phyloP scores from a whole-genome alignment of 2,329 filamentous ascomycete species.

The Scedosporium apiospermum region DNA sequence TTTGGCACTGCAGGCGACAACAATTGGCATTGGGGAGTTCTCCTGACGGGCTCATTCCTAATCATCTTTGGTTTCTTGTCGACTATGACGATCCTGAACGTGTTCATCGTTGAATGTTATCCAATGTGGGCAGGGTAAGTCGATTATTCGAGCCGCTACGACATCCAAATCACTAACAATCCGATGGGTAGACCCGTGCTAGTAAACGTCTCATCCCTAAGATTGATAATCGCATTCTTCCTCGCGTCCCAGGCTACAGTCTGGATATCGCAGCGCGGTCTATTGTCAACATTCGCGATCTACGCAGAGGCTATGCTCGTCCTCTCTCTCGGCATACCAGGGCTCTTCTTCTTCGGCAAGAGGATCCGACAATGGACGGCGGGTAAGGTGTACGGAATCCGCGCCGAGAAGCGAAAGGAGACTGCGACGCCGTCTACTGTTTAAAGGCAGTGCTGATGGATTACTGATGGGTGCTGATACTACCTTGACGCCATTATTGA shows the following conservation, averaged over 20 bases:
- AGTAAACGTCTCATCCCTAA: conserved; percentile 22
- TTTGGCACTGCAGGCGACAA: conserved; percentile 20
- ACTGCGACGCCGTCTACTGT: not conserved
- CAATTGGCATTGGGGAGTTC: conserved; percentile 16
- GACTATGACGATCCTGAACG: conserved; percentile 18
- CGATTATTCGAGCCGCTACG: not conserved
- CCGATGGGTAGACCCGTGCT: conserved; percentile 19
- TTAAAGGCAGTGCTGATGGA: not conserved
- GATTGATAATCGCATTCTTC: conserved; percentile 20
- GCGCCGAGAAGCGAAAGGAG: conserved; percentile 7
- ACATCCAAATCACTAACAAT: not conserved
- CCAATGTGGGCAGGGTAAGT: conserved; percentile 12
- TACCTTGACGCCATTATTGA: too few species aligned
- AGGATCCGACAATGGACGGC: conserved; percentile 18
- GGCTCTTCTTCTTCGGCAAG: conserved; percentile 15
- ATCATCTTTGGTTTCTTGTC: conserved; percentile 19
- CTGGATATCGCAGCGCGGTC: conserved; percentile 18
- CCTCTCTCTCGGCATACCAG: conserved; percentile 18
- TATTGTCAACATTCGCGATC: conserved; percentile 18
- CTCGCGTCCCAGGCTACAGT: conserved; percentile 17
- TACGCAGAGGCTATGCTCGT: conserved; percentile 22
- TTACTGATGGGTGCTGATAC: too few species aligned
- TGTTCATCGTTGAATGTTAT: conserved; percentile 23
- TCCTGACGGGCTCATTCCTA: conserved; percentile 18
- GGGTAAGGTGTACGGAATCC: conserved; percentile 13